A percentile compares a stretch with the other conserved stretches of the same genome.
Conservation (phyloP, 495 filamentous ascomycete genomes). For the Daldinia bambusicola region DNA sequence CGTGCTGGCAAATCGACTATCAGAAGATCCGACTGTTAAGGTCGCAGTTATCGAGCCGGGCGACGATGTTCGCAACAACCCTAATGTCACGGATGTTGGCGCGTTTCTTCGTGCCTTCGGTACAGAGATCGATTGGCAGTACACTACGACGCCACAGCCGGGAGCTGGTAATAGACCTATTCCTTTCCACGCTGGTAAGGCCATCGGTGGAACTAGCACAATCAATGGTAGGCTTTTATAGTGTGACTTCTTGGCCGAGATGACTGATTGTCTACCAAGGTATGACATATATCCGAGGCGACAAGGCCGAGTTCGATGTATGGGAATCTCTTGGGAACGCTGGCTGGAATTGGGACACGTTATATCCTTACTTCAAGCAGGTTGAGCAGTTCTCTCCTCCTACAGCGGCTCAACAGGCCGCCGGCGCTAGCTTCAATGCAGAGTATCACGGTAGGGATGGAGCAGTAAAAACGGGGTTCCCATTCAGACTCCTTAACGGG, state of each 20-base stretch:
- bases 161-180: constrained; percentile 52
- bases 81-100: constrained; percentile 58
- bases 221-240: constrained; percentile 58
- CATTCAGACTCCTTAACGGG: constrained; percentile 49
- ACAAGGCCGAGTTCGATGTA: constrained; percentile 65
- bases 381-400: constrained; percentile 55
- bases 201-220: constrained; percentile 62
- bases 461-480: constrained; percentile 61
- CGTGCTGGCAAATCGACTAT: constrained; percentile 64
- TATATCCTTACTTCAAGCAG: constrained; percentile 58
- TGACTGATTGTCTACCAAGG: constrained; percentile 46
- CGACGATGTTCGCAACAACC: constrained; percentile 57
- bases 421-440: constrained; percentile 58
- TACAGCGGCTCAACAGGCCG: constrained; percentile 50
- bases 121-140: constrained; percentile 64
- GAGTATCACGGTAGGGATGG: constrained; percentile 60
- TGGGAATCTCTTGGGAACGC: constrained; percentile 67
- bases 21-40: constrained; percentile 56
- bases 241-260: neutral
- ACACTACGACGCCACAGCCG: constrained; percentile 57
- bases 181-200: constrained; percentile 60
- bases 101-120: constrained; percentile 54
- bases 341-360: constrained; percentile 67
- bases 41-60: constrained; percentile 67
- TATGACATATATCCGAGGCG: constrained; percentile 65